Conservation (phyloP, 768 basidiomycete species). For the Cyclocybe aegerita region DNA sequence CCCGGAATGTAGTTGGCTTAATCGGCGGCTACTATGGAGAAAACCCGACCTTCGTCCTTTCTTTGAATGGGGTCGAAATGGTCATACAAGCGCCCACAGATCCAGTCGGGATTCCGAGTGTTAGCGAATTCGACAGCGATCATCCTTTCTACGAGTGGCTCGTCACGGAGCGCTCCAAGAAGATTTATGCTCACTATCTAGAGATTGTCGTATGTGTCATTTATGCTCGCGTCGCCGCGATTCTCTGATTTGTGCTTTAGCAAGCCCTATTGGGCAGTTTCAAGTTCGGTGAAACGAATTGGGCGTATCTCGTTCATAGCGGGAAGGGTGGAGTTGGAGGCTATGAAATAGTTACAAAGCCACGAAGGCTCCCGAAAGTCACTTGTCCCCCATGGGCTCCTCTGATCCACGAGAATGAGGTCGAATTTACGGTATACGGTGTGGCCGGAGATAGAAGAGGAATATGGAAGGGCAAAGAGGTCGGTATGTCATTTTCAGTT, state of each 20-base stretch:
- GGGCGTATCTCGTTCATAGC: slow-evolving; percentile 30
- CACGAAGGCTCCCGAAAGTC: slow-evolving; percentile 23
- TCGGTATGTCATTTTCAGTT: slow-evolving; percentile 22
- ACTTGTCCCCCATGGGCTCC: slow-evolving; percentile 34
- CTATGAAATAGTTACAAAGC: slow-evolving; percentile 1
- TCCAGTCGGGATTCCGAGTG: not conserved
- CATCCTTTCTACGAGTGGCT: not conserved
- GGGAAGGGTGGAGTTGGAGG: not conserved
- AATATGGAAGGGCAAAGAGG: slow-evolving; percentile 37
- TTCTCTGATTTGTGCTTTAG: slow-evolving; percentile 10
- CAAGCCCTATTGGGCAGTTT: slow-evolving; percentile 27
- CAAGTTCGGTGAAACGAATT: slow-evolving; percentile 34
- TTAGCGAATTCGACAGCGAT: slow-evolving; percentile 2
- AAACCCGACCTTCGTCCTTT: slow-evolving; percentile 9
- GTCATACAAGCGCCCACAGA: slow-evolving; percentile 7
- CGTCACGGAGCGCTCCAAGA: too few relatives aligned
- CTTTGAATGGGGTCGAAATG: slow-evolving; percentile 11
- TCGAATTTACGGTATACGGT: slow-evolving; percentile 33
- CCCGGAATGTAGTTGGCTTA: slow-evolving; percentile 6
- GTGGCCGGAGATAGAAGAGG: slow-evolving; percentile 28
- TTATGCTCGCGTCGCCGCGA: not conserved
- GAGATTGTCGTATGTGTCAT: too few relatives aligned
- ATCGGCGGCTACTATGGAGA: slow-evolving; percentile 10
- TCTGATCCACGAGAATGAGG: slow-evolving; percentile 34
- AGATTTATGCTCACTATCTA: too few relatives aligned